Conservation (phyloP, 306 rosid genomes). For the Vigna trinervia region DNA sequence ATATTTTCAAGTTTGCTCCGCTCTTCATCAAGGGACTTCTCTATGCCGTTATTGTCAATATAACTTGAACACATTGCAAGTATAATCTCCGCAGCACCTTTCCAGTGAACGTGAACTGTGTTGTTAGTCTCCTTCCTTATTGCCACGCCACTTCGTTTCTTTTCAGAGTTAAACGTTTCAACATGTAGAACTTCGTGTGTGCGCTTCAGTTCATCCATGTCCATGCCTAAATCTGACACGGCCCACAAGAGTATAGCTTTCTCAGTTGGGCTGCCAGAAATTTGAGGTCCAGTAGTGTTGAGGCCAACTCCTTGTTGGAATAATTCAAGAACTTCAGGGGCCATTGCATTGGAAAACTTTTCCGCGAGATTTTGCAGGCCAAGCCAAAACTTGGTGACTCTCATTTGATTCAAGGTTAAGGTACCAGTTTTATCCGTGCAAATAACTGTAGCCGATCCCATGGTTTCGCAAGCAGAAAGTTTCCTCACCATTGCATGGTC, state of each 20-base stretch:
- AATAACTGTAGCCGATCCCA: conserved; percentile 94
- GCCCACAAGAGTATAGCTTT: conserved; percentile 87
- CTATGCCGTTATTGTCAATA: conserved; percentile 54
- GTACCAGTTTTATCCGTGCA: conserved; percentile 93
- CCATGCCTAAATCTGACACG: conserved; percentile 65
- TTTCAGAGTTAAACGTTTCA: conserved; percentile 82
- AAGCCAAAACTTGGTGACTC: conserved; percentile 73
- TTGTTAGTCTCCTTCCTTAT: conserved; percentile 53
- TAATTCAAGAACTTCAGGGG: conserved; percentile 53
- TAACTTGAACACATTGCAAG: conserved; percentile 76
- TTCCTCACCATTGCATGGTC: conserved; percentile 93
- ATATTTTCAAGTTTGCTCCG: conserved; percentile 54
- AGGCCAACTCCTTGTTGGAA: conserved; percentile 77
- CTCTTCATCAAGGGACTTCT: conserved; percentile 58
- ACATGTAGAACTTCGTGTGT: conserved; percentile 62
- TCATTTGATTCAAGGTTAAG: conserved; percentile 78
- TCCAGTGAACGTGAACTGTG: conserved; percentile 78
- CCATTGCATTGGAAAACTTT: conserved; percentile 45
- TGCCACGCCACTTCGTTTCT: conserved; percentile 83
- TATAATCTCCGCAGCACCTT: conserved; percentile 91
- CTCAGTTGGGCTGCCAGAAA: conserved; percentile 88
- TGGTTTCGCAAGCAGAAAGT: conserved; percentile 88
- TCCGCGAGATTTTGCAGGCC: conserved; percentile 62
- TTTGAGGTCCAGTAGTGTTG: conserved; percentile 81
- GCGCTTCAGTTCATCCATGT: conserved; percentile 66